Evolutionary conservation across 2,329 filamentous ascomycete genomes (phyloP), one percentile per base, ranked within the genome.

Genomic region (Sordariomycetes sp.): DNA sequence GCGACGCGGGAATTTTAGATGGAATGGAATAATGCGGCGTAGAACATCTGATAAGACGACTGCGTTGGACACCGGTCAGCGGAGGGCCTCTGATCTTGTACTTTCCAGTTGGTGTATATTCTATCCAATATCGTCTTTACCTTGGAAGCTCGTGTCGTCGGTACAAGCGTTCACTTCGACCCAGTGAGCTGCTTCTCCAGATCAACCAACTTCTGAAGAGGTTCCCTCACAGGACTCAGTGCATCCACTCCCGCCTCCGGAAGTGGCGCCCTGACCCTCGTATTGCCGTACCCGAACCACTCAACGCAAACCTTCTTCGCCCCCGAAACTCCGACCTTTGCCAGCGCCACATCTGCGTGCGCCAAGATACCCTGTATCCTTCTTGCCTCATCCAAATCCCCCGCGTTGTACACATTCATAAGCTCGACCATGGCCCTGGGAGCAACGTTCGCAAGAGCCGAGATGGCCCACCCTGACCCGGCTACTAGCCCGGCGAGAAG

Each of bases 341-440:
- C n/a, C 13, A 45, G 39, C 17, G 39, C 39, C 8, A n/a, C 13
- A 17, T 89, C 85, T 0, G 84, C 84, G 55, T 87, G 68, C 8
- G 84, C 82, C 0, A 83, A 80, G 65, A 77, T 77, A 58, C 74
- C 70, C 63, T 88, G 84, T 65, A 88, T 65, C 56, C 70, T 72
- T 59, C 85, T 62, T 1, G 85, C 85, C 64, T 86, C 81, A 1
- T 76, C 69, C 5, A 70, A 65, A 64, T 79, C 78, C 0, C 84
- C 84, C 54, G 72, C 72, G 58, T 72, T 74, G 66, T 80, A 87
- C n/a, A 87, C 68, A 2, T 76, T 45, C 15, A 45, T n/a, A 2
- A 45, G 15, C 39, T 45, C 39, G 15, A 45, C 39, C 39, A 45
- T 15, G 6, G 39, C n/a, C 17, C 39, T 45, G 13, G 39, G 39